Evolutionary conservation across 148 eudicot species (phyloP).

Genomic region (Diospyros kaki): DNA sequence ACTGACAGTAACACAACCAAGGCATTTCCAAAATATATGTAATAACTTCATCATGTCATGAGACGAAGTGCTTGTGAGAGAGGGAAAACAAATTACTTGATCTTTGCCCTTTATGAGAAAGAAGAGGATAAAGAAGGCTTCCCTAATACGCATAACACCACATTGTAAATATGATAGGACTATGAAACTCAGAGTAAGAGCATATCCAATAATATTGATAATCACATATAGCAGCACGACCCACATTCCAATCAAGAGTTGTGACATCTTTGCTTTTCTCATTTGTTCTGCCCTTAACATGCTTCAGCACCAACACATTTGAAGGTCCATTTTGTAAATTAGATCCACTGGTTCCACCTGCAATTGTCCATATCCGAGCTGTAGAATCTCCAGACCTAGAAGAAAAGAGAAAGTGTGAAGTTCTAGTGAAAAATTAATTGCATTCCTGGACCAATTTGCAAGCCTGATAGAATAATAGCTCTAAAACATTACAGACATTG

Average conservation of each 20-base stretch:
- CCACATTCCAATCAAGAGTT: slow-evolving; percentile 86
- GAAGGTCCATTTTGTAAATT: slow-evolving; percentile 29
- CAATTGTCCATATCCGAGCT: slow-evolving; percentile 61
- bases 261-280: slow-evolving; percentile 73
- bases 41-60: too few species aligned
- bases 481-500: not conserved
- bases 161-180: not conserved
- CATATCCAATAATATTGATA: not conserved
- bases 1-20: too few species aligned
- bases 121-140: not conserved
- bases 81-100: not conserved
- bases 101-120: not conserved
- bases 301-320: slow-evolving; percentile 52
- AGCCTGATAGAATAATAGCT: not conserved
- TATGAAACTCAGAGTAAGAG: not conserved
- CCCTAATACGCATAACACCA: slow-evolving; percentile 1
- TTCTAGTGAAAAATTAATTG: not conserved
- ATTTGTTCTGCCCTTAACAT: slow-evolving; percentile 53
- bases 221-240: slow-evolving; percentile 16
- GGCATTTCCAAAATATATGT: too few species aligned
- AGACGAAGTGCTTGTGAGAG: not conserved
- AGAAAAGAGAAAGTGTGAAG: not conserved
- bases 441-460: not conserved
- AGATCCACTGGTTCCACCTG: slow-evolving; percentile 28
- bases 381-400: slow-evolving; percentile 74